Base-by-base conservation (phyloP, 2,329 filamentous ascomycete genomes). In the Fusarium sp. region DNA sequence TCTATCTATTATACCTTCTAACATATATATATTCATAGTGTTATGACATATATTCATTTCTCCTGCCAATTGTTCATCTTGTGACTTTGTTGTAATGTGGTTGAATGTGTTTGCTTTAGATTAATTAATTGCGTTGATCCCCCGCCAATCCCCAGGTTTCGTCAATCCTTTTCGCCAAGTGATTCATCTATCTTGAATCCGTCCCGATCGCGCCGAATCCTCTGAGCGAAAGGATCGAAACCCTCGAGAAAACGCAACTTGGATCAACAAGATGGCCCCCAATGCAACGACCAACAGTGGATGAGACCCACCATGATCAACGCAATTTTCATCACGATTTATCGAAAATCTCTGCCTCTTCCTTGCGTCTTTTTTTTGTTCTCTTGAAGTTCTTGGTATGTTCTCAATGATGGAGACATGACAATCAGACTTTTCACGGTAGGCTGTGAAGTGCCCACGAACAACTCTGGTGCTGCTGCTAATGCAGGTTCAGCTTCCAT, bases 11-110 rank as follows among this genome's bases (percentile, higher is more conserved):
- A 63, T 44, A 48, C 44, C 45, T 72, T 77, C 72, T 66, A 58
- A 41, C 32, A 51, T 72, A 66, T 66, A 54, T 36, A 75, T 54
- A 76, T 67, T 74, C 73, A 65, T 75, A 70, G 59, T 68, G 44
- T 45, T 68, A 70, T 69, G 75, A 72, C 70, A 78, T 75, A 78
- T 78, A 78, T 68, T 78, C 70, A 24, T 41, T 75, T 65, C 73
- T 75, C 44, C 64, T 54, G 26, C n/a, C 18, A 20, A 8, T 20
- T 24, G 6, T 30, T 13, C 1, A 15, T n/a, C 6, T 5, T 12
- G 32, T 66, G 52, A 60, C 14, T 10, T 18, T 5, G 17, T 17
- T 1, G n/a, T 9, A 7, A 7, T 13, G 7, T 9, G 13, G 9
- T n/a, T 17, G 13, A 4, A 8, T 14, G 8, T 18, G 13, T 22